Evolutionary conservation across 768 basidiomycete genomes (phyloP), one percentile per base, ranked within the genome.

Genomic region (Suillus subalutaceus): DNA sequence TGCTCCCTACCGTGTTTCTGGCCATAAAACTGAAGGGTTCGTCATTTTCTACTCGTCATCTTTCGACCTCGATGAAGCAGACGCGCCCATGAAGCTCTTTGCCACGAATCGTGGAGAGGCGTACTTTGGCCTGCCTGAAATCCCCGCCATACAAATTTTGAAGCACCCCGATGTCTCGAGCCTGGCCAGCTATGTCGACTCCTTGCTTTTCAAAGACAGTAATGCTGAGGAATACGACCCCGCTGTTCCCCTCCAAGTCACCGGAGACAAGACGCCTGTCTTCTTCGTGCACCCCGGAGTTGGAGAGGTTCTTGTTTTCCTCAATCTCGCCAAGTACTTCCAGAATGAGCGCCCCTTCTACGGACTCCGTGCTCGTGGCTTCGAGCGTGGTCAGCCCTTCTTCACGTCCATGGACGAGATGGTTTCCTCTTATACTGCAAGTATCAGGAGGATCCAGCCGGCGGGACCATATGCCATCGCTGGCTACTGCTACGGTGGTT

Each of bases 271-370:
- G 70, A 79, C 81, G 0, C 82, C 82, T 1, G 69, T 83, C 41
- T 83, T 81, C 69, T 76, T 83, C 67, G 74, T 83, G 32, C 82
- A 83, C 67, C 80, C 82, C 0, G 82, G 82, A 68, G 79, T 81
- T 2, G 81, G 81, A 16, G 82, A 80, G 40, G 72, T 80, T 18
- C 71, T 80, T 13, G 74, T 80, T 62, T 83, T 83, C 71, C 73
- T 83, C 61, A 81, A 80, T 67, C 73, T 83, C 4, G 81, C 81
- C 3, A 79, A 79, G 23, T 76, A 74, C 40, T 75, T 83, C 61
- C 74, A 74, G 20, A 78, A 80, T 44, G 80, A 83, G 62, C 72
- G 79, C 3, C 78, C 78, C 7, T 70, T 81, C 50, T 80, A 80
- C 60, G 80, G 79, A 5, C 69, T 81, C 20, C 79, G 79, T 44